Evolutionary conservation across 345 rosid genomes (phyloP).

Genomic region (Gossypium turneri): DNA sequence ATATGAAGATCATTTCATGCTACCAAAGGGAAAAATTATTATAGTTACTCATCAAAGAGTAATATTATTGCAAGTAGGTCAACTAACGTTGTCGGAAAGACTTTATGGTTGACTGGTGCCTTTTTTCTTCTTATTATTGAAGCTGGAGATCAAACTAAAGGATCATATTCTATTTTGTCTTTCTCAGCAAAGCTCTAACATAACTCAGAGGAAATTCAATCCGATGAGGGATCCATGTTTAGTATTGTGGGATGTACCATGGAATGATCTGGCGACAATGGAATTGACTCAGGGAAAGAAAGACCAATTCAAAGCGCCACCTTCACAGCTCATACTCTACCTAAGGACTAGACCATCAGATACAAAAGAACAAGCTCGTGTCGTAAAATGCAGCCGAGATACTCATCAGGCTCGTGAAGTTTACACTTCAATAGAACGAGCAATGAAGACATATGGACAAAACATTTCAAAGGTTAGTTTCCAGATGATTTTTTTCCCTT

Average conservation of each 20-base stretch:
- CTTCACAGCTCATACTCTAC: constrained; percentile 64
- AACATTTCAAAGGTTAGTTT: constrained; percentile 50
- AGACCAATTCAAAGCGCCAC: constrained; percentile 65
- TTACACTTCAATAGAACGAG: constrained; percentile 65
- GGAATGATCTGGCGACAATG: constrained; percentile 80
- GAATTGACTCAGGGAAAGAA: constrained; percentile 82
- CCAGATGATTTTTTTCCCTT: neutral
- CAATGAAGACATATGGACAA: constrained; percentile 59
- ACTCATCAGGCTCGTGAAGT: constrained; percentile 66
- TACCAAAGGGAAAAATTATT: constrained; percentile 71
- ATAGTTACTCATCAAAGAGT: constrained; percentile 83
- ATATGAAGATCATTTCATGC: constrained; percentile 86
- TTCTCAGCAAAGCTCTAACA: constrained; percentile 82
- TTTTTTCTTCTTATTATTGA: neutral
- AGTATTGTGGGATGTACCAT: constrained; percentile 79
- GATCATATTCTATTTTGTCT: neutral
- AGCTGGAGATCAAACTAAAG: neutral
- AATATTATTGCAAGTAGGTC: constrained; percentile 75
- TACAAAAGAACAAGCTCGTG: constrained; percentile 62
- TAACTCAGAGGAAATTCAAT: constrained; percentile 80
- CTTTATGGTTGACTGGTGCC: neutral
- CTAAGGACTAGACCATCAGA: constrained; percentile 50
- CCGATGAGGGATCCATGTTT: constrained; percentile 94
- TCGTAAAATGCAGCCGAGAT: constrained; percentile 68
- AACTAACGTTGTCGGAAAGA: constrained; percentile 8